Evolutionary conservation across 768 basidiomycete genomes (phyloP), one percentile per base, ranked within the genome.

Genomic region (Filobasidium wieringae): DNA sequence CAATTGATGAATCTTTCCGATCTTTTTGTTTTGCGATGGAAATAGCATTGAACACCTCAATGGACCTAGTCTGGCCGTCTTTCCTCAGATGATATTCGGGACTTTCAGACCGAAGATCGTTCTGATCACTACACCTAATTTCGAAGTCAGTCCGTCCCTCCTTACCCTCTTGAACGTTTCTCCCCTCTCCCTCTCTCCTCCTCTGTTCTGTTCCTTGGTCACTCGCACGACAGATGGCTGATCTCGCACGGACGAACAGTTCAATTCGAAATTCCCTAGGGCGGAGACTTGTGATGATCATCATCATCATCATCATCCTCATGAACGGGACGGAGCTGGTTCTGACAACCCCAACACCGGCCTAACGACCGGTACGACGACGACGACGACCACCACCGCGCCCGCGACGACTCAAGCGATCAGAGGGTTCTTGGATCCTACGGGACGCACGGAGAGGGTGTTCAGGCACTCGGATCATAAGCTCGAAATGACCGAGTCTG

Each of bases 401-500:
- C 59, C 50, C 15, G 43, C 9, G 15, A 47, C 11, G 43, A 5
- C 33, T 31, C 37, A 67, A 61, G 43, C n/a, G n/a, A n/a, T n/a
- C n/a, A n/a, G n/a, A n/a, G 74, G 74, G 8, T 75, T 68, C 53
- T 58, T 66, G 9, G 74, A 75, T 51, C 72, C 72, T 5, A 73
- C 74, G 17, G 70, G 72, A 15, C 55, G 74, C 47, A 75, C 74
- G 3, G 66, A 70, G 40, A 63, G 74, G 14, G 67, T 73, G 5
- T 75, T 75, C 67, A 60, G 73, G 53, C 67, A 68, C 60, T 70
- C 69, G 0, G 68, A 70, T 60, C 68, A 69, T 58, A 70, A 74
- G 64, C 58, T 75, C 57, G 74, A 75, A 63, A 72, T 71, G 74
- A 73, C 70, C 15, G 64, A 64, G 24, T 59, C 57, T 8, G 74